These are phyloP conservation scores for Boletus rubroflammeus DNA, from an alignment of 768 basidiomycete genomes.

Conservation along the genomic window DNA sequence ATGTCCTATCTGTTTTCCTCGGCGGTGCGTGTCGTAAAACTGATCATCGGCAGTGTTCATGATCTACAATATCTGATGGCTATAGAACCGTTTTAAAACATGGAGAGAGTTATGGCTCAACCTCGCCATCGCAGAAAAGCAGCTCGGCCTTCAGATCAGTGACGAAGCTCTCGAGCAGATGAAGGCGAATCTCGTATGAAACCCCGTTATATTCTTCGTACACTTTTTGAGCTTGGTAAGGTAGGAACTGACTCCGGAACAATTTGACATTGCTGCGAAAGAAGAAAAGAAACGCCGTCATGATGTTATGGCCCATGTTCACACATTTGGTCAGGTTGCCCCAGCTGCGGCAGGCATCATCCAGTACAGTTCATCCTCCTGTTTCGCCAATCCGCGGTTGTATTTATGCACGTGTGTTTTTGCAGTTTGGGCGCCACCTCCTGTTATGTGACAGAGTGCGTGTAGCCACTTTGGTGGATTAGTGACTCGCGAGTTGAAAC, in stretches of 20 bases:
- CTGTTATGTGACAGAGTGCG: constrained; percentile 97
- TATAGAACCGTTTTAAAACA: constrained; percentile 88
- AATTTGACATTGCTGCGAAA: constrained; percentile 86
- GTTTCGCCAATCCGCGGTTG: constrained; percentile 5
- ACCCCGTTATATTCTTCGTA: neutral
- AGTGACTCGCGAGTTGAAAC: constrained; percentile 11
- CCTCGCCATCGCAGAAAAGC: constrained; percentile 93
- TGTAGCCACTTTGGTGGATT: constrained; percentile 15
- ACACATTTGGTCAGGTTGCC: constrained; percentile 92
- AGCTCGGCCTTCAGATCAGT: constrained; percentile 85
- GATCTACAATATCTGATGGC: neutral
- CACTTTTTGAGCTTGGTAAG: constrained; percentile 6
- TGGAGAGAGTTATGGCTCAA: constrained; percentile 97
- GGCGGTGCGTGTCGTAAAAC: constrained; percentile 49
- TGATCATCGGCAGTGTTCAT: neutral
- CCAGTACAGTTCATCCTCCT: constrained; percentile 52
- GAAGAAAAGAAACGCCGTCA: constrained; percentile 98
- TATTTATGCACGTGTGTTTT: constrained; percentile 10
- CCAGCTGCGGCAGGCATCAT: constrained; percentile 96
- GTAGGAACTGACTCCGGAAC: constrained; percentile 79
- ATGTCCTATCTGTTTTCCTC: constrained; percentile 98
- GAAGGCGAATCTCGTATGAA: constrained; percentile 77
- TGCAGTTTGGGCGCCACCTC: constrained; percentile 90
- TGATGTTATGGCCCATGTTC: constrained; percentile 99
- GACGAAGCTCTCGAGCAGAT: constrained; percentile 94